A percentile compares a stretch with the other conserved stretches of the same genome.
Evolutionary conservation across 495 filamentous ascomycete species (phyloP).

Genomic region (Penicillium tannophilum): DNA sequence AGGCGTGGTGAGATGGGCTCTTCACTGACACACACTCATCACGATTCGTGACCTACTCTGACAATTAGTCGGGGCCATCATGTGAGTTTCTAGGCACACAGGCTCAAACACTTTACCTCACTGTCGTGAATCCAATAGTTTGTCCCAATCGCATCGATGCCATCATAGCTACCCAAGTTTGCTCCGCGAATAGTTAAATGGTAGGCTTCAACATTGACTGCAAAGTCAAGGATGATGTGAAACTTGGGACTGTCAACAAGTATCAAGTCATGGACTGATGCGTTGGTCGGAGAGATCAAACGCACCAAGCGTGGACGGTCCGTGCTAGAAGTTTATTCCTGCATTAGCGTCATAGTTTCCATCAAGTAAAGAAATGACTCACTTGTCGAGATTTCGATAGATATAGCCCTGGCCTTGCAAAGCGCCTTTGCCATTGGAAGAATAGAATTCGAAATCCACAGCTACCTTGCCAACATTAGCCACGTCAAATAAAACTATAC

Average conservation of each 20-base stretch:
- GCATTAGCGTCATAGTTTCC: not conserved
- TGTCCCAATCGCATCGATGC: constrained; percentile 43
- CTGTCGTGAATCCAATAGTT: constrained; percentile 51
- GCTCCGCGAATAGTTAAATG: constrained; percentile 47
- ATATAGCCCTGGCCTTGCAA: constrained; percentile 51
- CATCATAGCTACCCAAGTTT: constrained; percentile 47
- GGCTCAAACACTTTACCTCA: constrained; percentile 25
- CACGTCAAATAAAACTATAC: not conserved
- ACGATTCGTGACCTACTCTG: constrained; percentile 39
- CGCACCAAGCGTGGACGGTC: constrained; percentile 34
- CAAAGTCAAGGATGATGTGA: constrained; percentile 44
- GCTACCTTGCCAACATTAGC: constrained; percentile 8
- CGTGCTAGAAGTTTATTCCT: constrained; percentile 19
- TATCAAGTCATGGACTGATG: constrained; percentile 47
- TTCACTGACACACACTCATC: constrained; percentile 52
- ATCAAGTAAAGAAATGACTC: not conserved
- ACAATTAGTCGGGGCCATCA: not conserved
- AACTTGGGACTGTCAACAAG: constrained; percentile 49
- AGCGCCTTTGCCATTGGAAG: constrained; percentile 42
- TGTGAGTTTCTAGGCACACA: too few species aligned
- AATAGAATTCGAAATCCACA: constrained; percentile 49
- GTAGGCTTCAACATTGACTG: constrained; percentile 45
- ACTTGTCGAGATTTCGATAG: constrained; percentile 33
- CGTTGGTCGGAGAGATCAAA: constrained; percentile 36
- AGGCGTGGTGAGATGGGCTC: constrained; percentile 43